Conservation (phyloP, 768 basidiomycete species). For the Tylopilus felleus region DNA sequence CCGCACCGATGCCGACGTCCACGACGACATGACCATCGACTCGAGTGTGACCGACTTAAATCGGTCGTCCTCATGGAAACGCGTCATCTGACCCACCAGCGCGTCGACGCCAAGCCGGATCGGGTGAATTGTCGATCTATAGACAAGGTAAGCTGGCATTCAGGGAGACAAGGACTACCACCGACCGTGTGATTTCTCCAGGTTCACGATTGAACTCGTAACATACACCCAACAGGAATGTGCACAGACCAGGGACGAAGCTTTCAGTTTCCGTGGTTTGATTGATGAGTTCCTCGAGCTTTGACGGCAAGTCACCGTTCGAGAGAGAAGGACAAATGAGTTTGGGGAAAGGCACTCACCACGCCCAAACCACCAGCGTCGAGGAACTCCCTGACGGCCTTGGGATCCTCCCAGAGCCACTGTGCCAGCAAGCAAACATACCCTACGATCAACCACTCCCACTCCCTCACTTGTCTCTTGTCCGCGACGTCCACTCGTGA, state of each 20-base stretch:
- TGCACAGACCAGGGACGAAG: constrained; percentile 84
- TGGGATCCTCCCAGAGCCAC: constrained; percentile 97
- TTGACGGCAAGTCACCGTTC: not conserved
- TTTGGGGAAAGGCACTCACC: constrained; percentile 48
- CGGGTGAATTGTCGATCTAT: constrained; percentile 81
- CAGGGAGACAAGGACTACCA: not conserved
- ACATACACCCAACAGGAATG: constrained; percentile 88
- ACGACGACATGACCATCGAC: constrained; percentile 61
- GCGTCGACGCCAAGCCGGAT: constrained; percentile 94
- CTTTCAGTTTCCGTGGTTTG: constrained; percentile 83
- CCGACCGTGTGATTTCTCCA: constrained; percentile 90
- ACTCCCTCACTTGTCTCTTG: constrained; percentile 75
- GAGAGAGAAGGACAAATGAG: not conserved
- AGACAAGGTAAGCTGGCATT: not conserved
- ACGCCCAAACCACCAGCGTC: constrained; percentile 87
- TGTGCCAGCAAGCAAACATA: constrained; percentile 82
- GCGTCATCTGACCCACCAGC: constrained; percentile 80
- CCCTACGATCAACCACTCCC: constrained; percentile 85
- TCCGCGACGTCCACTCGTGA: constrained; percentile 48
- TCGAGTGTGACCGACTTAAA: constrained; percentile 91
- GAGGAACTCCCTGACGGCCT: constrained; percentile 83
- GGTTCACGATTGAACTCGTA: constrained; percentile 97
- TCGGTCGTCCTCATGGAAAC: constrained; percentile 87
- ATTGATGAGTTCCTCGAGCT: constrained; percentile 95
- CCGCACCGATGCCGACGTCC: constrained; percentile 21